Evolutionary conservation across 2,329 filamentous ascomycete species (phyloP), one percentile per base, ranked within the genome.

Genomic region (Phoma sp.): DNA sequence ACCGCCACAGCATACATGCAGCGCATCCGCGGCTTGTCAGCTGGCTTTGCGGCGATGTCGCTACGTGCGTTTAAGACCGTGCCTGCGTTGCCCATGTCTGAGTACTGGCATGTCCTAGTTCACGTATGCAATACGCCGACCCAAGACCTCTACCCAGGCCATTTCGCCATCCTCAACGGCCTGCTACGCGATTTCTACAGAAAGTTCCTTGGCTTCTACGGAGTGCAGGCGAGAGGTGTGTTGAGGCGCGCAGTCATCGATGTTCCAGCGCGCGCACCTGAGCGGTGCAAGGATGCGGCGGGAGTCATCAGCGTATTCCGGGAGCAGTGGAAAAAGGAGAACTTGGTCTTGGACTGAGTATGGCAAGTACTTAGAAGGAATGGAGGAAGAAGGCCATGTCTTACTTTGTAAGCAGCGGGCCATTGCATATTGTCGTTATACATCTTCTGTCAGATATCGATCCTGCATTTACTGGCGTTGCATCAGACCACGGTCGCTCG

Each of bases 71-170:
- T 87, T 1, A 79, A 80, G 35, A 86, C 86, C 60, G 93, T 70
- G 22, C 68, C 70, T 22, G 96, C 92, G 88, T 0, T 95, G 85
- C 75, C 92, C 88, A 4, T 90, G 89, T 43, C 82, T 0, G 82
- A 93, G 51, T 98, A 95, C 79, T 99, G 95, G 95, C 82, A 80
- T 33, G 83, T 89, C 0, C 78, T 98, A 52, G 86, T 91, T 0
- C 82, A 82, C 38, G 90, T 98, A 33, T 78, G 93, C 69, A 92
- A 91, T 70, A 89, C 90, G 0, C 88, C 91, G 0, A 69, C 85
- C 18, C 69, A 77, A 2, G 73, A 79, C 32, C 69, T 78, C 9
- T 75, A 76, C 37, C 71, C 80, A 30, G 80, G 81, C 37, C 82
- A 83, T 43, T 76, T 75, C 47, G 65, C 75, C 22, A 75, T 80